These are phyloP conservation scores for Millerago galiae DNA, from an alignment of 805 yeast genomes.

Conservation along the genomic window DNA sequence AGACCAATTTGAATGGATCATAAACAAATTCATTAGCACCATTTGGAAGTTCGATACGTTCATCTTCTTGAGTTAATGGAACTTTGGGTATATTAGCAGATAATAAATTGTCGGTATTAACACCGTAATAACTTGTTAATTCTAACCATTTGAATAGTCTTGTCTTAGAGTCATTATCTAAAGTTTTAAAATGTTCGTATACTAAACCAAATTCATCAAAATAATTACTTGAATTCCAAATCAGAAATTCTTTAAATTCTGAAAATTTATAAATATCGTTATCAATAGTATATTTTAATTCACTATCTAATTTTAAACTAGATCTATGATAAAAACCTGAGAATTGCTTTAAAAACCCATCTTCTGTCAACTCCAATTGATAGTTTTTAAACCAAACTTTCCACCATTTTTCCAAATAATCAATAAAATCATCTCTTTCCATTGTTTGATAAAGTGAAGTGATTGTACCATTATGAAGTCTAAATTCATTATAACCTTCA, in stretches of 20 bases:
- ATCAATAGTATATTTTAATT: constrained; percentile 10
- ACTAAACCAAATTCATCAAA: constrained; percentile 16
- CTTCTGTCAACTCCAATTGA: constrained; percentile 23
- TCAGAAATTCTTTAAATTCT: constrained; percentile 14
- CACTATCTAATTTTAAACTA: constrained; percentile 16
- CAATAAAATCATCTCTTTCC: constrained; percentile 14
- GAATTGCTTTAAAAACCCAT: constrained; percentile 29
- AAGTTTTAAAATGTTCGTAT: constrained; percentile 11
- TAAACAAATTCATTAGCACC: constrained; percentile 15
- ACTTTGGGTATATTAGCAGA: constrained; percentile 20
- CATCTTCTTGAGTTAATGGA: constrained; percentile 20
- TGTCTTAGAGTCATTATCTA: constrained; percentile 6
- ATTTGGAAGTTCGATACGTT: constrained; percentile 4
- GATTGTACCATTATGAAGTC: constrained; percentile 21
- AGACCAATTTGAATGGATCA: constrained; percentile 24
- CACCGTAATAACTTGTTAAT: constrained; percentile 10
- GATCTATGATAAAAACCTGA: constrained; percentile 22
- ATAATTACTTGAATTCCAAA: constrained; percentile 12
- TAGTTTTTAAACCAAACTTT: constrained; percentile 26
- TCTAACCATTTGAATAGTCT: constrained; percentile 19
- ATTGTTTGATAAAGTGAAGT: constrained; percentile 12
- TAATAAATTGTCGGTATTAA: constrained; percentile 10
- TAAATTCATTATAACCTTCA: constrained; percentile 21
- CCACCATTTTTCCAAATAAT: constrained; percentile 31
- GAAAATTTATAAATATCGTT: constrained; percentile 5